These are phyloP conservation scores for Primulina eburnea DNA, from an alignment of 257 asterid genomes.

Conservation along the genomic window DNA sequence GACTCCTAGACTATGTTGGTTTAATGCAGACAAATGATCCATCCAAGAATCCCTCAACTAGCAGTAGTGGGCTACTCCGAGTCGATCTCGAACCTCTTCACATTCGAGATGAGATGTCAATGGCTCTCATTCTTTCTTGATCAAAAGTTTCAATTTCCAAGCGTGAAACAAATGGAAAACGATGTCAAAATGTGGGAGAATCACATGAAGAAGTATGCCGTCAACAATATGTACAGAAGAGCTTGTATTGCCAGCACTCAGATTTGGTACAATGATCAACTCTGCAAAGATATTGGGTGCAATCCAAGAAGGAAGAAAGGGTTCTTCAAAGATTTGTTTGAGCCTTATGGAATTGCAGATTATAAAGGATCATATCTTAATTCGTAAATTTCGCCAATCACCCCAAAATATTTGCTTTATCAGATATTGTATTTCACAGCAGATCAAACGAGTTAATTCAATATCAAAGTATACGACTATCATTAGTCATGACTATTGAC, in stretches of 20 bases:
- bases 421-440: no score
- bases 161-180: slow-evolving; percentile 34
- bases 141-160: slow-evolving; percentile 27
- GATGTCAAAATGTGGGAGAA: slow-evolving; percentile 28
- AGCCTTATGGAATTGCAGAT: slow-evolving; percentile 50
- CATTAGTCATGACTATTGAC: no score
- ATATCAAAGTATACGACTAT: no score
- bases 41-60: background rate
- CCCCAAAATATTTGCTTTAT: no score
- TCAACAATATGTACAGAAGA: slow-evolving; percentile 19
- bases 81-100: background rate
- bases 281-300: slow-evolving; percentile 59
- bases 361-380: slow-evolving; percentile 19
- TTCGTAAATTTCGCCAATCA: no score
- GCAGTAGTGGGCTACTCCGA: background rate
- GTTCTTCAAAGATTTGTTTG: slow-evolving; percentile 39
- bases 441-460: no score
- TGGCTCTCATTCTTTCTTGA: slow-evolving; percentile 37
- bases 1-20: background rate
- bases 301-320: slow-evolving; percentile 64
- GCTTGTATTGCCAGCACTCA: slow-evolving; percentile 46
- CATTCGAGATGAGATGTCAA: slow-evolving; percentile 30
- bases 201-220: slow-evolving; percentile 30
- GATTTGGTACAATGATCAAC: slow-evolving; percentile 58
- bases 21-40: background rate